phyloP scores from a whole-genome alignment of 495 filamentous ascomycete genomes.

The Friedmanniomyces simplex region DNA sequence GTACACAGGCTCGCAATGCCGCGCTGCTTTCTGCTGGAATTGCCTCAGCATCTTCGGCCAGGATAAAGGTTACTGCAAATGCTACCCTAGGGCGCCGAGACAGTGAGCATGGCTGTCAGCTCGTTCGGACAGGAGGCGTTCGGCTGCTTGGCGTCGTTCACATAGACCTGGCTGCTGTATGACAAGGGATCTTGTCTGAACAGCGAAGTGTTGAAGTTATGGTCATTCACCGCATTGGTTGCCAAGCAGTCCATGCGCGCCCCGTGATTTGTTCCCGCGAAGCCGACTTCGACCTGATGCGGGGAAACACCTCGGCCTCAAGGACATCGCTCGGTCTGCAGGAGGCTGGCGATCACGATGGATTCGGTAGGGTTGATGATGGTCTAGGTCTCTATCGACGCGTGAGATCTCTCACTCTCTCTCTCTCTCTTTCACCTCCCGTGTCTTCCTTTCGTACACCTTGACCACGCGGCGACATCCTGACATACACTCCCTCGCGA shows the following conservation, averaged over 20 bases:
- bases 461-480: too few relatives aligned
- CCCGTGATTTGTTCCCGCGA: neutral
- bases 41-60: neutral
- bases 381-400: neutral
- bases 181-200: too few relatives aligned
- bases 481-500: too few relatives aligned
- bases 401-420: neutral
- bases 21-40: constrained; percentile 14
- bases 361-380: neutral
- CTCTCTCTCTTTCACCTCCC: neutral
- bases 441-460: neutral
- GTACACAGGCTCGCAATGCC: constrained; percentile 2
- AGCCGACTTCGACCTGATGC: neutral
- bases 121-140: neutral
- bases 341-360: neutral
- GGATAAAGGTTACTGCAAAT: neutral
- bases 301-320: neutral
- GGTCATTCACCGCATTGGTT: too few relatives aligned
- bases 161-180: neutral
- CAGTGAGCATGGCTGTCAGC: neutral
- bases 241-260: too few relatives aligned
- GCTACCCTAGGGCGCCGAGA: neutral
- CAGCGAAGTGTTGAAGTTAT: too few relatives aligned
- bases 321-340: neutral
- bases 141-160: neutral